These are phyloP conservation scores for Debaryomycetaceae sp. DNA, from an alignment of 1,139 yeast genomes.

Conservation along the genomic window DNA sequence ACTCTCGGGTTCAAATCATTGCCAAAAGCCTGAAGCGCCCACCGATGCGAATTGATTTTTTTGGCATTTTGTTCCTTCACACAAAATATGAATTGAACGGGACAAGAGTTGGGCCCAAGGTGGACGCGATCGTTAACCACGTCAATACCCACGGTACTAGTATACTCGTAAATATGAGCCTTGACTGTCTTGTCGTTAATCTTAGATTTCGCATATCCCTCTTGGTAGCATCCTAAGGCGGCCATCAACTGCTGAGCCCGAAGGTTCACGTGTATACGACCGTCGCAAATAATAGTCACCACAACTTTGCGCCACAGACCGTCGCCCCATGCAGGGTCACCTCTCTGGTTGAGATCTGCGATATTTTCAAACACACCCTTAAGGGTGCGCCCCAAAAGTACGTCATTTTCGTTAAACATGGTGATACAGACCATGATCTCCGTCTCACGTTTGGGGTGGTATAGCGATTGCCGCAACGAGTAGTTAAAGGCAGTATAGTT, in stretches of 20 bases:
- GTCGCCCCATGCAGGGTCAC: conserved; percentile 65
- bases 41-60: conserved; percentile 74
- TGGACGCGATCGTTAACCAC: conserved; percentile 44
- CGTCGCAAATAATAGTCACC: conserved; percentile 67
- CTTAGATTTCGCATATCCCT: conserved; percentile 70
- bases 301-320: conserved; percentile 76
- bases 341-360: conserved; percentile 44
- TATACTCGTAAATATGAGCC: conserved; percentile 71
- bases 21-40: conserved; percentile 77
- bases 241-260: conserved; percentile 56
- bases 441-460: conserved; percentile 56
- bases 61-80: conserved; percentile 64
- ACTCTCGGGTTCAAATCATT: conserved; percentile 62
- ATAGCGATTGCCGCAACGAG: conserved; percentile 57
- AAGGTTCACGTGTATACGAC: conserved; percentile 58
- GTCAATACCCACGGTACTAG: conserved; percentile 67
- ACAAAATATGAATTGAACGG: conserved; percentile 68
- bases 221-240: conserved; percentile 70
- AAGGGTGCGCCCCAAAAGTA: conserved; percentile 59
- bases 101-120: conserved; percentile 50
- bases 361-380: conserved; percentile 72
- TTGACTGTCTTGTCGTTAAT: conserved; percentile 61
- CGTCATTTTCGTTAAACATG: conserved; percentile 74
- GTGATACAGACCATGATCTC: conserved; percentile 69
- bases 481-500: conserved; percentile 48